Percentiles rank a stretch among this genome's conserved stretches.
These are phyloP conservation scores for Aureobasidium pullulans DNA, from an alignment of 2,329 filamentous ascomycete species.

Conservation along the genomic window DNA sequence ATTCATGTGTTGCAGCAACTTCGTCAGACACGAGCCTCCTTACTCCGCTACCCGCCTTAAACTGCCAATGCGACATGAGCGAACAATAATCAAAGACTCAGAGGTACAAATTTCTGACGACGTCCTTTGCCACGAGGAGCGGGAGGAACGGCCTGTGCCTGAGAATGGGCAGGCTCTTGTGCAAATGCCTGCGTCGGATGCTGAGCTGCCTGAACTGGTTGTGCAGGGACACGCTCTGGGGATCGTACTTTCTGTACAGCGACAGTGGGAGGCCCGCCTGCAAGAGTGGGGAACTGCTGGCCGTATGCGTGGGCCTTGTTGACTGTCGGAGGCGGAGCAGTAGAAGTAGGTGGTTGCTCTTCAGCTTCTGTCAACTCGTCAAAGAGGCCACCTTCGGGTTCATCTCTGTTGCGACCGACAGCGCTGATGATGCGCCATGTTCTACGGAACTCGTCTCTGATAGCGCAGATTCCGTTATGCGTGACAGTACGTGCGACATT, in stretches of 20 bases:
- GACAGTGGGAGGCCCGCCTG: not conserved
- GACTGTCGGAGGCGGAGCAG: not conserved
- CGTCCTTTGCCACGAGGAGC: conserved; percentile 1
- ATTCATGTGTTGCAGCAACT: too few relatives aligned
- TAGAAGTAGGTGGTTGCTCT: not conserved
- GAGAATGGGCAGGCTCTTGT: not conserved
- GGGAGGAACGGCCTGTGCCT: not conserved
- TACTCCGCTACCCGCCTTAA: not conserved
- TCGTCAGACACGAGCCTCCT: not conserved
- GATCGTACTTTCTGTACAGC: not conserved
- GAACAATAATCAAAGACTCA: not conserved
- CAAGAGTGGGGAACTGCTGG: conserved; percentile 6
- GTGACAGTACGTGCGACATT: conserved; percentile 85
- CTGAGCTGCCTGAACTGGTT: not conserved
- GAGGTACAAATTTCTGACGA: conserved; percentile 8
- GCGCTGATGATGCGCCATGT: conserved; percentile 64
- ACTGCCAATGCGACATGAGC: not conserved
- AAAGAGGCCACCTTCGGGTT: conserved; percentile 23
- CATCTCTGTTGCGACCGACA: conserved; percentile 36
- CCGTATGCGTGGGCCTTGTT: conserved; percentile 8
- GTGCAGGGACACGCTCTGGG: not conserved
- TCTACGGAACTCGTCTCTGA: conserved; percentile 76
- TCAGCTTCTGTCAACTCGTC: conserved; percentile 19
- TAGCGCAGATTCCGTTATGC: conserved; percentile 71
- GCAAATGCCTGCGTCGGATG: not conserved